A percentile compares a stretch with the other conserved stretches of the same genome.
Conservation (phyloP, 2,329 filamentous ascomycete species). For the Cadophora gregata region DNA sequence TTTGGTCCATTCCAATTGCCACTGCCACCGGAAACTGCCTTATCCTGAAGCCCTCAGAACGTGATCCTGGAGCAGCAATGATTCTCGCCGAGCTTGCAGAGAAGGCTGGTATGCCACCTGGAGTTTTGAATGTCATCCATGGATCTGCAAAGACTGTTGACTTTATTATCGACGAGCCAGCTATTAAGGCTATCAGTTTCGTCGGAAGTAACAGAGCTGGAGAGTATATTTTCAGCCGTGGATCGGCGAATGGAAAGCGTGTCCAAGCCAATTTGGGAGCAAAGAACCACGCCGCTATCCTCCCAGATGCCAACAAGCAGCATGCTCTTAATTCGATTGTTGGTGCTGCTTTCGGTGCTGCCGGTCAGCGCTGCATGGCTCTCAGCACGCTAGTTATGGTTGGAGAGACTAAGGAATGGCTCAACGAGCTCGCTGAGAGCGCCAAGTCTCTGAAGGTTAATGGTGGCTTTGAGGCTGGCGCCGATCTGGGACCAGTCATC, state of each 20-base stretch:
- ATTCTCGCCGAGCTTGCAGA: slow-evolving; percentile 81
- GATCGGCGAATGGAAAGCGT: slow-evolving; percentile 84
- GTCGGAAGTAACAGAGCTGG: slow-evolving; percentile 88
- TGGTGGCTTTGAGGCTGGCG: slow-evolving; percentile 80
- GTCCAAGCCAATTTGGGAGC: slow-evolving; percentile 87
- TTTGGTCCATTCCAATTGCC: slow-evolving; percentile 89
- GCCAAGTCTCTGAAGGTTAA: slow-evolving; percentile 77
- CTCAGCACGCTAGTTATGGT: slow-evolving; percentile 83
- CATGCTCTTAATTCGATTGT: slow-evolving; percentile 84
- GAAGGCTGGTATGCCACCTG: slow-evolving; percentile 81
- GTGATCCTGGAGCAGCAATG: slow-evolving; percentile 84
- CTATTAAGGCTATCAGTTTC: slow-evolving; percentile 86
- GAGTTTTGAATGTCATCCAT: slow-evolving; percentile 84
- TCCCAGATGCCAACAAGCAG: slow-evolving; percentile 90
- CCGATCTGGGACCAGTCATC: slow-evolving; percentile 84
- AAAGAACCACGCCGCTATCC: slow-evolving; percentile 86
- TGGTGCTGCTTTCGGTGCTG: slow-evolving; percentile 83
- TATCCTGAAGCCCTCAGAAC: slow-evolving; percentile 85
- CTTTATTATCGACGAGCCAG: slow-evolving; percentile 84
- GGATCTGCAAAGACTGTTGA: slow-evolving; percentile 81
- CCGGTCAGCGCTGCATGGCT: slow-evolving; percentile 87
- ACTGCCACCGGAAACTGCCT: slow-evolving; percentile 85
- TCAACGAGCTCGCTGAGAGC: slow-evolving; percentile 76
- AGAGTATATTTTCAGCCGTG: slow-evolving; percentile 83
- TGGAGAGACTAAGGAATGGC: slow-evolving; percentile 84